Base-by-base conservation (phyloP, 345 rosid species). In the Dipteronia sinensis region DNA sequence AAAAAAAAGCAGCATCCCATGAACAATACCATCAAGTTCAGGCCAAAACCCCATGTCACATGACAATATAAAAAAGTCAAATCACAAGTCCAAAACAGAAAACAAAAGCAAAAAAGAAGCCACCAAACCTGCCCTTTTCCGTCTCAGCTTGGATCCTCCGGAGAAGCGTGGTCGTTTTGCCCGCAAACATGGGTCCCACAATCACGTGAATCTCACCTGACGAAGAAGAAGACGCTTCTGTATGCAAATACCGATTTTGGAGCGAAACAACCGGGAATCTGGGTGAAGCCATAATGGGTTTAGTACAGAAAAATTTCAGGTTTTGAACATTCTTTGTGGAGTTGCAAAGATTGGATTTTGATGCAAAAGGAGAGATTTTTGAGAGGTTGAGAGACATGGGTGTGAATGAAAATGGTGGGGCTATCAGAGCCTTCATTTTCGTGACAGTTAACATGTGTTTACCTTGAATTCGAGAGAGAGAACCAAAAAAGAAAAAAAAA, bases 131-230 rank as follows among this genome's bases (percentile, higher is more conserved):
- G 90, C 83, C 86, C 46, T 73, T 82, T 55, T 70, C 69, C 72
- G 79, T 87, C 79, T 91, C 95, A 7, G 86, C 40, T 42, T 89
- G 90, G 67, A 93, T 83, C 29, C 94, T 87, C 31, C 85, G 93
- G 27, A 95, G 95, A 79, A 93, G 91, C 0, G 85, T 80, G 74
- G 93, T 90, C 6, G 98, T 92, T 74, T 90, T 89, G 9, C 90
- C 95, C 64, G 97, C 85, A 69, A 90, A 93, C 94, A 88, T 87
- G 20, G 94, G 90, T 29, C 87, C 98, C 11, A 91, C 89, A 23
- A 93, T 88, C 77, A 94, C 97, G 79, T 93, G 98, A 74, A 91
- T 81, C 85, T 90, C 94, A 2, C 97, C 90, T 38, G 86, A 82
- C 22, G 42, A 74, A 27, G 77, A 47, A 9, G 42, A 72, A 16